phyloP scores from a whole-genome alignment of 176 grass and related monocot species.

The Avena insularis region DNA sequence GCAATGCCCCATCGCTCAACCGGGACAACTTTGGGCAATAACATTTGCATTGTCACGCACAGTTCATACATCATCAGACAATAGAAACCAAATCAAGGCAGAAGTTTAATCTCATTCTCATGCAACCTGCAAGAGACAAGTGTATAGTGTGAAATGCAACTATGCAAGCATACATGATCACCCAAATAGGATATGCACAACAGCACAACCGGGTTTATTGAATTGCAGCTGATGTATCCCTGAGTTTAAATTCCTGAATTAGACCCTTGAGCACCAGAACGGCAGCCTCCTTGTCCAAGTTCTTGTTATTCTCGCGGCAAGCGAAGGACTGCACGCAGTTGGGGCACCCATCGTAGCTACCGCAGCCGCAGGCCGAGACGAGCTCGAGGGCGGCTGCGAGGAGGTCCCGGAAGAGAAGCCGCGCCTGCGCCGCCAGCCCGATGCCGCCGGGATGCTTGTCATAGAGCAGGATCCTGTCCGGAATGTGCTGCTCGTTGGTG shows the following conservation, averaged over 20 bases:
- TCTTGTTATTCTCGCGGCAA: slow-evolving; percentile 2
- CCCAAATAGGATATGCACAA: too few species aligned
- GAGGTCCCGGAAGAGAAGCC: slow-evolving; percentile 59
- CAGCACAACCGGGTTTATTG: too few species aligned
- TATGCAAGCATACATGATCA: too few species aligned
- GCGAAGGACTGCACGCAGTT: slow-evolving; percentile 36
- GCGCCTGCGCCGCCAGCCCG: slow-evolving; percentile 57
- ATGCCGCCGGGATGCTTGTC: slow-evolving; percentile 72
- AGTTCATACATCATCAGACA: too few species aligned
- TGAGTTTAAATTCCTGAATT: neutral
- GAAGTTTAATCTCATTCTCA: too few species aligned
- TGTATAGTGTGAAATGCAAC: too few species aligned
- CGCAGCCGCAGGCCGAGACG: slow-evolving; percentile 36
- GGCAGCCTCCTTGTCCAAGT: slow-evolving; percentile 24
- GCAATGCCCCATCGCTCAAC: too few species aligned
- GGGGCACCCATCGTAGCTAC: slow-evolving; percentile 21
- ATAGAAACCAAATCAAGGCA: too few species aligned
- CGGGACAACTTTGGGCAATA: too few species aligned
- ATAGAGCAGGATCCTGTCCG: slow-evolving; percentile 65
- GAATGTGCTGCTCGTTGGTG: neutral
- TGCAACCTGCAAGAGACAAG: too few species aligned
- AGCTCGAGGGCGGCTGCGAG: slow-evolving; percentile 55
- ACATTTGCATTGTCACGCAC: too few species aligned
- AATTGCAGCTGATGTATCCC: too few species aligned
- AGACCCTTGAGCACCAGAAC: slow-evolving; percentile 27